phyloP scores from a whole-genome alignment of 257 asterid genomes.

The Mentha longifolia region DNA sequence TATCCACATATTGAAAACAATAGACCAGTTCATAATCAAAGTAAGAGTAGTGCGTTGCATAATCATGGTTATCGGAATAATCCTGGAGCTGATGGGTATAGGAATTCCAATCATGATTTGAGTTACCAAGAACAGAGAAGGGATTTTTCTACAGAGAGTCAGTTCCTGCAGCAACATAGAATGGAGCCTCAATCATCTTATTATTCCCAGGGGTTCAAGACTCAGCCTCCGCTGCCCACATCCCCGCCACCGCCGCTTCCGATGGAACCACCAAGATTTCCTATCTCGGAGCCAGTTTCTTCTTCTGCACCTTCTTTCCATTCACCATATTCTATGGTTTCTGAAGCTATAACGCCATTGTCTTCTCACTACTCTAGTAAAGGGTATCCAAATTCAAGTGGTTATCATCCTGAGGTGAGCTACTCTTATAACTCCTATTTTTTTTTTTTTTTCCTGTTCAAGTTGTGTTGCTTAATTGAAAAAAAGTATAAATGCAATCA shows the following conservation, averaged over 20 bases:
- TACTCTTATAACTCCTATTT: conserved; percentile 10
- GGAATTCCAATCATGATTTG: conserved; percentile 32
- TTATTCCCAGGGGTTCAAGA: conserved; percentile 38
- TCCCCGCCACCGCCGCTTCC: conserved; percentile 83
- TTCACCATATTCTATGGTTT: conserved; percentile 47
- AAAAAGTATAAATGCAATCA: not conserved
- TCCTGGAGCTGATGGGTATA: conserved; percentile 39
- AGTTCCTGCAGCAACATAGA: conserved; percentile 34
- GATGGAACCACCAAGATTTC: conserved; percentile 49
- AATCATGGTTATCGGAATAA: conserved; percentile 42
- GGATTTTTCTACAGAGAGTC: conserved; percentile 34
- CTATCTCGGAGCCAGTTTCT: conserved; percentile 41
- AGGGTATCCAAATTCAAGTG: conserved; percentile 44
- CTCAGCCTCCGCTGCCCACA: conserved; percentile 74
- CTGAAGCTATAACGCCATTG: conserved; percentile 44
- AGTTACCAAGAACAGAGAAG: conserved; percentile 39
- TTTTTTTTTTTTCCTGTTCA: conserved; percentile 15
- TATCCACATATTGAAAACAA: conserved; percentile 33
- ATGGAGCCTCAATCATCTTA: conserved; percentile 42
- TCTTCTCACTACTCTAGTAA: conserved; percentile 42
- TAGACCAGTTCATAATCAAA: conserved; percentile 33
- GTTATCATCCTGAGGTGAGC: conserved; percentile 55
- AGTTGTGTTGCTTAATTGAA: conserved; percentile 20
- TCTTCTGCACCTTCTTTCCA: conserved; percentile 47
- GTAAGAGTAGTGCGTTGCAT: conserved; percentile 34